Evolutionary conservation across 371 early-diverging fungal species (phyloP).

Genomic region (Massospora cicadina): DNA sequence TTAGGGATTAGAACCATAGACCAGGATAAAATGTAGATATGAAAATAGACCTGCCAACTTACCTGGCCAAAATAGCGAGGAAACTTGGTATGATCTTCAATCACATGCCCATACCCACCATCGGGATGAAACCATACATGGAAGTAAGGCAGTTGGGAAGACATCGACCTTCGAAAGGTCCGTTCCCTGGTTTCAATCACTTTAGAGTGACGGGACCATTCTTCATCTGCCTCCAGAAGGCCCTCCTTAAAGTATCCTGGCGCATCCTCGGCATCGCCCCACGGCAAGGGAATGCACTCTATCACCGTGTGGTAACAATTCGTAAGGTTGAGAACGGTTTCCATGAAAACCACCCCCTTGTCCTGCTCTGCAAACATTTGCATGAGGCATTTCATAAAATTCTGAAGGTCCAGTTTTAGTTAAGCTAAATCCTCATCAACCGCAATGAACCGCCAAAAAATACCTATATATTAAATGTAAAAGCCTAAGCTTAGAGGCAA

Average conservation of each 20-base stretch:
- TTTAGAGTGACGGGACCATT: conserved; percentile 86
- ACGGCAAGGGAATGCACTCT: conserved; percentile 82
- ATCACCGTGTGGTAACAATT: conserved; percentile 69
- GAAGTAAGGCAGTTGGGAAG: conserved; percentile 71
- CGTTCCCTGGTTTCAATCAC: conserved; percentile 55
- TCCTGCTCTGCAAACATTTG: conserved; percentile 60
- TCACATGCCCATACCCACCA: conserved; percentile 85
- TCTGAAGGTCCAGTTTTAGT: conserved; percentile 21
- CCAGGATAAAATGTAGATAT: background rate
- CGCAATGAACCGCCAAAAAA: no score
- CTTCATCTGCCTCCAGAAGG: conserved; percentile 48
- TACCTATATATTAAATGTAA: no score
- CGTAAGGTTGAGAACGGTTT: conserved; percentile 55
- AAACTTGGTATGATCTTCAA: conserved; percentile 65
- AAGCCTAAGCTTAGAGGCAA: no score
- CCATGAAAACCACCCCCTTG: conserved; percentile 66
- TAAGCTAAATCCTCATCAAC: background rate
- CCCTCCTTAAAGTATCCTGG: conserved; percentile 81
- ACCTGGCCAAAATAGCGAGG: conserved; percentile 63
- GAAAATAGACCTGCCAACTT: conserved; percentile 7
- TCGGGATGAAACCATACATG: conserved; percentile 89
- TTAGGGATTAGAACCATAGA: conserved; percentile 8
- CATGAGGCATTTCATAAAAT: conserved; percentile 86
- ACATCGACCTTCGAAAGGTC: conserved; percentile 52
- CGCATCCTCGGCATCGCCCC: conserved; percentile 48